These are phyloP conservation scores for Beauveria sp. DNA, from an alignment of 2,329 filamentous ascomycete species.

Conservation along the genomic window DNA sequence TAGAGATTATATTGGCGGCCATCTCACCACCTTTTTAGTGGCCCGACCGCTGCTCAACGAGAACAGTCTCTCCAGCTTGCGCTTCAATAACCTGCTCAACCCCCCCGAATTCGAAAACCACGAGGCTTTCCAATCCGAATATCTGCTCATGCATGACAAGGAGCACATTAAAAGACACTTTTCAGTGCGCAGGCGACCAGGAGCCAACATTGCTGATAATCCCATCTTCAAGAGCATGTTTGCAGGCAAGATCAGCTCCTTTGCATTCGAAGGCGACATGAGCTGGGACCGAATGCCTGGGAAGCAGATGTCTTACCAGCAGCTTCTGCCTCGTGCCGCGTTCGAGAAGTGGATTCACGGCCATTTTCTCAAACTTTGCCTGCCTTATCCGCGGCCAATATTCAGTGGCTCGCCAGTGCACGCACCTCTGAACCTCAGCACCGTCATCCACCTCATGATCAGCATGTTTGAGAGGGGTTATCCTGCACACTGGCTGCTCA, in stretches of 20 bases:
- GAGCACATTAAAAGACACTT: constrained; percentile 20
- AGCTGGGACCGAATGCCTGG: constrained; percentile 11
- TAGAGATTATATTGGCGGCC: constrained; percentile 24
- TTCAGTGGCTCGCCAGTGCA: constrained; percentile 14
- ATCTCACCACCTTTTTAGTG: constrained; percentile 18
- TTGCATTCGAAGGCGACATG: constrained; percentile 15
- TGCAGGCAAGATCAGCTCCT: background rate
- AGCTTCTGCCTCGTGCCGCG: constrained; percentile 13
- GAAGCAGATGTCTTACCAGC: background rate
- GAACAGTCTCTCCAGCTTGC: constrained; percentile 16
- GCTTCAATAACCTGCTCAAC: constrained; percentile 21
- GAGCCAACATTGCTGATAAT: background rate
- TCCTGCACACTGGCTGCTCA: constrained; percentile 21
- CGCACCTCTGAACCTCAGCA: constrained; percentile 19
- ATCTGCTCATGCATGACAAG: constrained; percentile 22
- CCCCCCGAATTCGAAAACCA: constrained; percentile 18
- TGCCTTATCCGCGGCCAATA: constrained; percentile 16
- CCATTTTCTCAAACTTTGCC: constrained; percentile 20
- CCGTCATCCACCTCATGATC: constrained; percentile 16
- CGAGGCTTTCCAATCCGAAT: constrained; percentile 22
- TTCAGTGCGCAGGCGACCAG: constrained; percentile 8
- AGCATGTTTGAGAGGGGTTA: constrained; percentile 19
- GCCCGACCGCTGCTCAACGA: constrained; percentile 19
- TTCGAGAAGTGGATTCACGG: constrained; percentile 20
- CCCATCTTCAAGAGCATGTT: background rate